These are phyloP conservation scores for Carex parvula DNA, from an alignment of 176 grass and related monocot genomes.

Conservation along the genomic window DNA sequence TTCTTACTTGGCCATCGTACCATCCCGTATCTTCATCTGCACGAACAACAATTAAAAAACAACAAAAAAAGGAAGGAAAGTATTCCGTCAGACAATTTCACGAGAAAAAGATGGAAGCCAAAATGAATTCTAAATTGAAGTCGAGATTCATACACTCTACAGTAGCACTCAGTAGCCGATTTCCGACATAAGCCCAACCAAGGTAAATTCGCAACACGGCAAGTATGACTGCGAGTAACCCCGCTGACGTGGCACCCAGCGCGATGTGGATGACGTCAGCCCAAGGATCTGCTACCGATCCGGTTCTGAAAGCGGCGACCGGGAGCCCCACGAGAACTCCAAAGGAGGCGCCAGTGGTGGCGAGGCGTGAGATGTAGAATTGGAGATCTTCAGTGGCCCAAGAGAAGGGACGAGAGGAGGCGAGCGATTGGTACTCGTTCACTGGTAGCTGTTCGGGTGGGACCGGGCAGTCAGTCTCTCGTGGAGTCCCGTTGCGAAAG, in stretches of 20 bases:
- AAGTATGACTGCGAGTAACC: conserved; percentile 76
- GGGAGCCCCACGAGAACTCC: conserved; percentile 77
- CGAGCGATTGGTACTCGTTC: conserved; percentile 89
- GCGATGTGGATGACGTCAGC: conserved; percentile 50
- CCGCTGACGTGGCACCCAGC: conserved; percentile 57
- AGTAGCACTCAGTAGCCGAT: conserved; percentile 86
- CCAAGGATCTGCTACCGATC: conserved; percentile 26
- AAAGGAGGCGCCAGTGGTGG: conserved; percentile 45
- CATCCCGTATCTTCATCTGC: conserved; percentile 98
- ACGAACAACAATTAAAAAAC: not conserved
- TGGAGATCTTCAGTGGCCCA: conserved; percentile 60
- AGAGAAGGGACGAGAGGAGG: conserved; percentile 64
- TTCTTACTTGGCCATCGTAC: conserved; percentile 90
- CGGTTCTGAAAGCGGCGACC: conserved; percentile 65
- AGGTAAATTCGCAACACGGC: conserved; percentile 91
- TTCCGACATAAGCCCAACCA: conserved; percentile 93
- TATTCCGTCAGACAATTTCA: not conserved
- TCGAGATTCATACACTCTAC: conserved; percentile 70
- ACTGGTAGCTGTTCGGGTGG: conserved; percentile 79
- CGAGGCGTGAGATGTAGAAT: conserved; percentile 66
- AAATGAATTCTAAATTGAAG: not conserved
- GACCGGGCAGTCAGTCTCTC: conserved; percentile 87
- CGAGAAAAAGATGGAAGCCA: not conserved
- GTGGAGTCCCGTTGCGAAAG: conserved; percentile 83
- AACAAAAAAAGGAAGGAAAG: not conserved